Evolutionary conservation across 2,329 filamentous ascomycete genomes (phyloP), one percentile per base, ranked within the genome.

Genomic region (Alternaria panax): DNA sequence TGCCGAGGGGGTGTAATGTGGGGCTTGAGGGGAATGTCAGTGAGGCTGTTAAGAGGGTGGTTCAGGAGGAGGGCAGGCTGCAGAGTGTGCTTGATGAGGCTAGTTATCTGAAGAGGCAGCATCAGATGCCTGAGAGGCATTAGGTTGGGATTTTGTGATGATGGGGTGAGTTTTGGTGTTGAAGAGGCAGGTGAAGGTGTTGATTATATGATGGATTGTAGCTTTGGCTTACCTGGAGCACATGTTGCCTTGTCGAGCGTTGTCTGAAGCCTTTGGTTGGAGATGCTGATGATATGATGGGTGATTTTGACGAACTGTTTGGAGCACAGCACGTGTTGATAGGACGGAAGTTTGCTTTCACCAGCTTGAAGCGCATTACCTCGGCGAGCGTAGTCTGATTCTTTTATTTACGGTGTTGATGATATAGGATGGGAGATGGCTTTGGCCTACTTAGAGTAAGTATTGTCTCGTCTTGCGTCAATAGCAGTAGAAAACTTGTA

Each of bases 1-100:
- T 83, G 58, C 80, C 81, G 2, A 70, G 76, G 62, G 70, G 74
- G n/a, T 81, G 79, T 51, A 73, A 74, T 48, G 78, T 82, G 5
- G 65, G 74, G 25, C 63, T 82, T 7, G 72, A 79, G 57, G 80
- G 80, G 2, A 75, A 74, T 41, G 77, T 78, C 9, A 75, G 73
- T 47, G 71, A 77, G 28, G 74, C 77, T 62, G 79, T 82, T 14
- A 73, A 74, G 61, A 69, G 64, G 45, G 80, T 82, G 30, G 79
- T 82, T 24, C 72, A 72, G 38, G 80, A 80, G 67, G 80, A 82
- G 66, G 74, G 76, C 11, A 75, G 74, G 36, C 51, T 82, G 59
- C 76, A 78, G 50, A 74, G 63, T 63, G 74, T 71, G 42, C 69
- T 82, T 45, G 79, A 81, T 66, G 79, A 82, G 70, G 65, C 64